Base-by-base conservation (phyloP, 768 basidiomycete genomes). In the Pisolithus microcarpus region DNA sequence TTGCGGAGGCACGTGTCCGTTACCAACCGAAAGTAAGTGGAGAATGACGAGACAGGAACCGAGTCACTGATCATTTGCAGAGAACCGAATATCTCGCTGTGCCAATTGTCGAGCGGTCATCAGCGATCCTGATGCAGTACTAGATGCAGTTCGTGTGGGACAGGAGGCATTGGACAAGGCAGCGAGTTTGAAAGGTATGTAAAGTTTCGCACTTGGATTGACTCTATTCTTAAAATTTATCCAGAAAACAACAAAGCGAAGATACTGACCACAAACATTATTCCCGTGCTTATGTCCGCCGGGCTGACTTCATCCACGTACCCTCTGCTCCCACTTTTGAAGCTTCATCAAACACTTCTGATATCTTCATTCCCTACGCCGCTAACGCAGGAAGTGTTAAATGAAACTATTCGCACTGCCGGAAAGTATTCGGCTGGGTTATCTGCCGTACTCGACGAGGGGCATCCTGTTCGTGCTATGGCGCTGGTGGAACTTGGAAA, bases 401-500 rank as follows among this genome's bases (percentile, higher is more conserved):
- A 89, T 56, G 78, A 82, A 26, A 71, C 76, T 1, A 76, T 90
- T 53, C 74, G 80, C 23, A 73, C 74, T 4, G 78, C 84, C 0
- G 75, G 77, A 15, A 75, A 76, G 40, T 71, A 77, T 9, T 70
- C 70, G 19, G 68, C 74, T 0, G 91, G 84, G 1, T 59, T 91
- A 5, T 62, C 67, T 4, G 65, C 61, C 11, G 61, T 88, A 2
- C 74, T 91, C 16, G 65, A 71, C 0, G 64, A 71, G 9, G 87
- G 86, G 1, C 92, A 95, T 63, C 91, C 93, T 0, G 76, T 86
- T 1, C 76, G 87, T 1, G 89, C 80, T 0, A 70, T 94, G 21
- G 81, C 86, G 4, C 69, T 85, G 7, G 82, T 84, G 3, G 91
- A 94, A 63, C 72, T 90, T 6, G 91, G 87, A 0, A 93, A 91